Evolutionary conservation across 164 flowering plant genomes (phyloP).

Genomic region (Saururus chinensis): DNA sequence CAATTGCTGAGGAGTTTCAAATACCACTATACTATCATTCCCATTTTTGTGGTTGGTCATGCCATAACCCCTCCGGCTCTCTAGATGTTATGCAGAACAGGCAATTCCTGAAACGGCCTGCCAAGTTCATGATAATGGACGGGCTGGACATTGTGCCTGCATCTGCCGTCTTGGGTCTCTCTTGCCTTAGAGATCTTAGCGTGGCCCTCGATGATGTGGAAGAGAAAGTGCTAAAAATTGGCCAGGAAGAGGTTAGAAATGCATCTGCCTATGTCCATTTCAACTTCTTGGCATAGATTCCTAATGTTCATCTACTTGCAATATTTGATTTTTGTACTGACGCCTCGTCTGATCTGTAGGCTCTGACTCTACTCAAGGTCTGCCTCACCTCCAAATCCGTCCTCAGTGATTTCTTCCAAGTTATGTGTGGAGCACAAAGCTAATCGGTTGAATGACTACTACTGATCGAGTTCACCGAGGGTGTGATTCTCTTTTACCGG

Average conservation of each 20-base stretch:
- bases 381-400: not conserved
- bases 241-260: constrained; percentile 11
- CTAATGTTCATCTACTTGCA: not conserved
- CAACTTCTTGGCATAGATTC: not conserved
- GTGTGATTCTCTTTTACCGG: no score
- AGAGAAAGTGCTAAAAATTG: constrained; percentile 5
- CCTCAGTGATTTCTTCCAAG: not conserved
- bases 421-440: not conserved
- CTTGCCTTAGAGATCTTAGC: not conserved
- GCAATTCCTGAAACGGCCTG: constrained; percentile 2
- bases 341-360: not conserved
- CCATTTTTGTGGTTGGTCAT: no score
- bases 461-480: no score
- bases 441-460: no score
- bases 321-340: not conserved
- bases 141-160: constrained; percentile 7
- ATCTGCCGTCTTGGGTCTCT: constrained; percentile 6
- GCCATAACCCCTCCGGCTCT: no score
- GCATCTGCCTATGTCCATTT: not conserved
- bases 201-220: constrained; percentile 6
- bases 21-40: not conserved
- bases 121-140: constrained; percentile 9
- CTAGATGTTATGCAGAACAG: not conserved
- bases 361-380: not conserved
- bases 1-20: no score